Conservation (phyloP, 441 rosid genomes). For the Adansonia grandidieri region DNA sequence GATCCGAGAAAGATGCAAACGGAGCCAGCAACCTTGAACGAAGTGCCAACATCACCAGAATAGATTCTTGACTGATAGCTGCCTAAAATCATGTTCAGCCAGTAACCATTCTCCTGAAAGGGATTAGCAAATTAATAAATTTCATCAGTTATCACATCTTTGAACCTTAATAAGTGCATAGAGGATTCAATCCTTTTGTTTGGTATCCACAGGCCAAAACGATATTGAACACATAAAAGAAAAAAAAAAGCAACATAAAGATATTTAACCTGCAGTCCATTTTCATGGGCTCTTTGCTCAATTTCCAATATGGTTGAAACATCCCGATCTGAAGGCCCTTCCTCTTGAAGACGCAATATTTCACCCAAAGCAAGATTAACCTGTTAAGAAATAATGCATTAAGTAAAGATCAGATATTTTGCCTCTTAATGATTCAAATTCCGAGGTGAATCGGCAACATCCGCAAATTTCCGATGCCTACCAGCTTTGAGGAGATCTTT, state of each 20-base stretch:
- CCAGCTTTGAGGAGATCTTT: slow-evolving; percentile 82
- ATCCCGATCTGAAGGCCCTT: slow-evolving; percentile 38
- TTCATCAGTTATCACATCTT: background rate
- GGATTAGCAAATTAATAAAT: no score
- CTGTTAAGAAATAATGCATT: slow-evolving; percentile 39
- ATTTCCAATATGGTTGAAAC: slow-evolving; percentile 64
- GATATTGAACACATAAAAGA: slow-evolving; percentile 29
- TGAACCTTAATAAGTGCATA: background rate
- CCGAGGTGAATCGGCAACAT: no score
- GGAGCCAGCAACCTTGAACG: slow-evolving; percentile 64
- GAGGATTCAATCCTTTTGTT: background rate
- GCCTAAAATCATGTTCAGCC: slow-evolving; percentile 78
- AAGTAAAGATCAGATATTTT: background rate
- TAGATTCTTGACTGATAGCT: slow-evolving; percentile 91
- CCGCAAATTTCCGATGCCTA: slow-evolving; percentile 21
- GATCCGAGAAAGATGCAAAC: no score
- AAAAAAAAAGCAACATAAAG: slow-evolving; percentile 13
- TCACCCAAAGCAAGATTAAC: slow-evolving; percentile 81
- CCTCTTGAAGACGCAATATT: slow-evolving; percentile 48
- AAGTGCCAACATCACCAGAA: slow-evolving; percentile 64
- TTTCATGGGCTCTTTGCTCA: slow-evolving; percentile 91
- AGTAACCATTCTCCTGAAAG: slow-evolving; percentile 80
- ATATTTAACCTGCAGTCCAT: slow-evolving; percentile 69
- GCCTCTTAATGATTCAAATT: slow-evolving; percentile 4
- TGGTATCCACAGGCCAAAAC: background rate